phyloP scores from a whole-genome alignment of 192 early-diverging fungal species.

The Podila clonocystis region DNA sequence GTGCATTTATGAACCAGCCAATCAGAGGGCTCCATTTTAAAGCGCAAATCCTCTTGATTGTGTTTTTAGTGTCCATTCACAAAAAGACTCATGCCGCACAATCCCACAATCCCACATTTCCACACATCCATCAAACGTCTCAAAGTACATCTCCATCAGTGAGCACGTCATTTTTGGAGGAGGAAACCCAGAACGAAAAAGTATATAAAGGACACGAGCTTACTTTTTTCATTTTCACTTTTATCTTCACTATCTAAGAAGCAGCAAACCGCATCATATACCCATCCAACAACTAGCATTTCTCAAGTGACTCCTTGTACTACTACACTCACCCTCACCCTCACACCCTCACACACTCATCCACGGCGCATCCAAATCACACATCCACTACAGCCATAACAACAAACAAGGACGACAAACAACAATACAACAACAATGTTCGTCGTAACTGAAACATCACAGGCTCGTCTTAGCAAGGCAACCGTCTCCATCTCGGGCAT shows the following conservation, averaged over 20 bases:
- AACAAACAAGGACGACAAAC: conserved; percentile 1
- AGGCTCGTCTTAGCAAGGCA: conserved; percentile 33
- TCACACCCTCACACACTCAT: too few species aligned
- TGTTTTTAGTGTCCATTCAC: too few species aligned
- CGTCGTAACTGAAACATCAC: conserved; percentile 15
- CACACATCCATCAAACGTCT: background rate
- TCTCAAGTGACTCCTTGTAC: too few species aligned
- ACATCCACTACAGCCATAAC: background rate
- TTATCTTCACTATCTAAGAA: background rate
- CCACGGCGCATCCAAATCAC: too few species aligned
- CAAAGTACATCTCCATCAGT: background rate
- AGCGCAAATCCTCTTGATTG: too few species aligned
- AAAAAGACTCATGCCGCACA: too few species aligned
- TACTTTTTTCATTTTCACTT: background rate
- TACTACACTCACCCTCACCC: background rate
- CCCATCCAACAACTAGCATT: background rate
- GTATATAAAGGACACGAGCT: background rate
- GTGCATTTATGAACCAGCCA: conserved; percentile 9
- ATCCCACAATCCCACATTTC: too few species aligned
- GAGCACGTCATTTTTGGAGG: background rate
- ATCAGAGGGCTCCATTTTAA: background rate
- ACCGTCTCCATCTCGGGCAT: conserved; percentile 77
- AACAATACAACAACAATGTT: conserved; percentile 4
- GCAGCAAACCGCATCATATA: background rate
- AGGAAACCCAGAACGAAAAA: background rate